These are phyloP conservation scores for Psilocybe mexicana DNA, from an alignment of 1,284 basidiomycete genomes.

Conservation along the genomic window DNA sequence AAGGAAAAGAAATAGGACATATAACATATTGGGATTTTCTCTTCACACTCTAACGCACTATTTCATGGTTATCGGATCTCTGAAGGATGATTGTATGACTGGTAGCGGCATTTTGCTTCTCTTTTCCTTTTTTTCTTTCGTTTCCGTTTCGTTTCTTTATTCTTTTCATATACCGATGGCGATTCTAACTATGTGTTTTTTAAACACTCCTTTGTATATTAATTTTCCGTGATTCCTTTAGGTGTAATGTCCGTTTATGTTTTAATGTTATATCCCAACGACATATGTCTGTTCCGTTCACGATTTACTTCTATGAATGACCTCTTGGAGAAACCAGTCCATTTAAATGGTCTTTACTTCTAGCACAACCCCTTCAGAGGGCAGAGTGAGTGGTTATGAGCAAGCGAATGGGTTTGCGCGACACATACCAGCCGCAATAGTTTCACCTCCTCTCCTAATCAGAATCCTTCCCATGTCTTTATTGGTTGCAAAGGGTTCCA, in stretches of 20 bases:
- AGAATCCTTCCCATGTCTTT: conserved; percentile 97
- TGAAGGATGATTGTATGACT: conserved; percentile 7
- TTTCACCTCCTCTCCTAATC: conserved; percentile 88
- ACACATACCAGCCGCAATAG: conserved; percentile 81
- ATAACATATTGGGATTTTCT: neutral
- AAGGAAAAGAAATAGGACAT: conserved; percentile 30
- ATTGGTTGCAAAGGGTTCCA: conserved; percentile 87
- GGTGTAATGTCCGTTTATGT: conserved; percentile 12
- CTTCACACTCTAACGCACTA: conserved; percentile 7
- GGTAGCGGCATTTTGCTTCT: neutral
- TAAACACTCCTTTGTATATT: conserved; percentile 12
- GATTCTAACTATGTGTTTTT: conserved; percentile 1
- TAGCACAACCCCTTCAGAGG: conserved; percentile 64
- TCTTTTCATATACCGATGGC: conserved; percentile 1
- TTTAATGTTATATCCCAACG: conserved; percentile 10
- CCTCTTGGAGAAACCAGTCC: no score
- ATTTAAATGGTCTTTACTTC: conserved; percentile 34
- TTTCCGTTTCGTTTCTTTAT: conserved; percentile 4
- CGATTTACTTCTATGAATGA: no score
- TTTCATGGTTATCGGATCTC: conserved; percentile 1
- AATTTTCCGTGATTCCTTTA: conserved; percentile 11
- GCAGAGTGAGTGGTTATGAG: conserved; percentile 46
- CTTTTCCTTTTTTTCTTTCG: conserved; percentile 9
- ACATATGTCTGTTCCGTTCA: neutral
- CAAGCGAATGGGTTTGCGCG: neutral